Evolutionary conservation across 2,329 filamentous ascomycete species (phyloP), one percentile per base, ranked within the genome.

Genomic region (Geosmithia putterillii): DNA sequence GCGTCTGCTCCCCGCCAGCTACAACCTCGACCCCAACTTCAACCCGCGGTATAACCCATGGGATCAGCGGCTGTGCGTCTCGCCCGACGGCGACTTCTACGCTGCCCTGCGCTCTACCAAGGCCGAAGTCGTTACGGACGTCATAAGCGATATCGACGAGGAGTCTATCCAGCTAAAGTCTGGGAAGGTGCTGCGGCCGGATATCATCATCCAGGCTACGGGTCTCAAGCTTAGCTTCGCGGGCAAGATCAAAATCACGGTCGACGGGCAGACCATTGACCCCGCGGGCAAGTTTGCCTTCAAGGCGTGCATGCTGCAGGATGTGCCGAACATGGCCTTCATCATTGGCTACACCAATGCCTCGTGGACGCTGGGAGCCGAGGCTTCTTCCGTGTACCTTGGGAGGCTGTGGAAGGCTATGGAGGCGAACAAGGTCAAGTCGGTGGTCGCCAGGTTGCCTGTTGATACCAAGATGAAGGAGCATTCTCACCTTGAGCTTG

Each of bases 41-140:
- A 73, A 70, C 7, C 81, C 81, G 0, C 57, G 56, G 2, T 84
- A 86, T 51, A 69, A 74, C 35, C 80, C 80, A 0, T 81, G 84
- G 70, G 73, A 87, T 44, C 86, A 94, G 57, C 76, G 87, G 0
- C 64, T 92, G 7, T 92, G 86, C 52, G 65, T 86, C 46, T 80
- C 61, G 17, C 71, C 70, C 0, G 66, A 73, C 41, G 72, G 67
- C 9, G 74, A 79, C 51, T 79, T 79, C 52, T 78, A 70, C 58
- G 55, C 38, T 12, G 43, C 38, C n/a, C 66, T 39, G 63, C 69
- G 0, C 50, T 78, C 2, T 62, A 64, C 41, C 56, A 54, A 1
- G 59, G 62, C 2, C 2, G 57, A 66, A 25, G 54, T 78, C 2
- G 65, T 71, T 1, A 78, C 74, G 0, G 73, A 70, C 43, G 62